Conservation (phyloP, 2,329 filamentous ascomycete species). For the Calonectria hawksworthii region DNA sequence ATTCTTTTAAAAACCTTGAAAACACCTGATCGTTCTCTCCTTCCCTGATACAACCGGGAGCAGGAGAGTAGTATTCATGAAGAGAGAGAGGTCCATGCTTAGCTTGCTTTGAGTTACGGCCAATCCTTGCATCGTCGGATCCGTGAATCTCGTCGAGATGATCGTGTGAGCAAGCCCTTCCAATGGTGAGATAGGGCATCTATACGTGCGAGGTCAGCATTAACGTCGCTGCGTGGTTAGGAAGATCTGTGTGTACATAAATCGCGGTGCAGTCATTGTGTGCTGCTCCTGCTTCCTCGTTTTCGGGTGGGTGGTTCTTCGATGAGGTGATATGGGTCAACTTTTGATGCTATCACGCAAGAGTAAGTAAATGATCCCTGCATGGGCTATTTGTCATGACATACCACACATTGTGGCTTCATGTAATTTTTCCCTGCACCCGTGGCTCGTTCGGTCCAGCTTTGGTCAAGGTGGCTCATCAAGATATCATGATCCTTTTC, state of each 20-base stretch:
- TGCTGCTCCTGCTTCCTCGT: not conserved
- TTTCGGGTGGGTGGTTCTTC: not conserved
- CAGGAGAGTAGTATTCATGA: not conserved
- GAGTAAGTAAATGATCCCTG: not conserved
- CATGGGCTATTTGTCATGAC: not conserved
- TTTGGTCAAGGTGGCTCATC: not conserved
- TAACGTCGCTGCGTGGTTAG: not conserved
- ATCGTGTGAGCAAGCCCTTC: no score
- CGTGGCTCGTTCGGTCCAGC: not conserved
- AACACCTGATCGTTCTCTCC: not conserved
- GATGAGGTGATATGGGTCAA: not conserved
- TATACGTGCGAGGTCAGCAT: not conserved
- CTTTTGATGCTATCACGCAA: not conserved
- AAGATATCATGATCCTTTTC: not conserved
- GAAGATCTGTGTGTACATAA: not conserved
- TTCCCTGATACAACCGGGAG: not conserved
- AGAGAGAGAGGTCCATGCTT: not conserved
- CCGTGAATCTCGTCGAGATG: no score
- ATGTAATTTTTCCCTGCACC: not conserved
- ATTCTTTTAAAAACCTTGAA: not conserved
- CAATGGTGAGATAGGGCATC: not conserved
- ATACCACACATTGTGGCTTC: not conserved
- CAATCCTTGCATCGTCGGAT: not conserved
- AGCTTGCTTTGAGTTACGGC: not conserved
- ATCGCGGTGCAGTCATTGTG: not conserved